phyloP scores from a whole-genome alignment of 2,329 filamentous ascomycete genomes.

The Lasiodiplodia citricola region DNA sequence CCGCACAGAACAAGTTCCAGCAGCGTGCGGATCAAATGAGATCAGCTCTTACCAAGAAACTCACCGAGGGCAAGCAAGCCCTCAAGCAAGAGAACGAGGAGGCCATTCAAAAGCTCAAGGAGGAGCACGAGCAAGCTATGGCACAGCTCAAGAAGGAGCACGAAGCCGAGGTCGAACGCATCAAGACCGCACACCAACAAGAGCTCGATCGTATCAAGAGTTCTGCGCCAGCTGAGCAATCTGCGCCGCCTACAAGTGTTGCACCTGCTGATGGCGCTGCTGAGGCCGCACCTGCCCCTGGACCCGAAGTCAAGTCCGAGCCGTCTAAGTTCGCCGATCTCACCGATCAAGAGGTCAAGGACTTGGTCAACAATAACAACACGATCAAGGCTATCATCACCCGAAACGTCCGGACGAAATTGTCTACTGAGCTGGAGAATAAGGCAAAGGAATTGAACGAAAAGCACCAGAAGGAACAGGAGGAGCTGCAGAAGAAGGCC shows the following conservation, averaged over 20 bases:
- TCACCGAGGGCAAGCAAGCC: conserved; percentile 58
- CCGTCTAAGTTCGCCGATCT: conserved; percentile 42
- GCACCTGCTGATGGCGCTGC: conserved; percentile 8
- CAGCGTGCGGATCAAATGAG: conserved; percentile 73
- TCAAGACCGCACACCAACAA: conserved; percentile 42
- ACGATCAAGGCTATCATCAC: conserved; percentile 56
- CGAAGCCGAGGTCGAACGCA: conserved; percentile 40
- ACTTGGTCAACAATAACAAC: conserved; percentile 57
- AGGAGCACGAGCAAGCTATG: conserved; percentile 53
- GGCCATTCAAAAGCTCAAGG: conserved; percentile 40
- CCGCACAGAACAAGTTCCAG: conserved; percentile 71
- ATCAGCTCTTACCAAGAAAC: conserved; percentile 68
- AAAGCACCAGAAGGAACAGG: conserved; percentile 32
- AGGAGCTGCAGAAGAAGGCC: conserved; percentile 46
- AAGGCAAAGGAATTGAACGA: conserved; percentile 39
- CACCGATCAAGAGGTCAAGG: conserved; percentile 56
- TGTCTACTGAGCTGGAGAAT: conserved; percentile 47
- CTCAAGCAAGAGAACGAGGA: conserved; percentile 50
- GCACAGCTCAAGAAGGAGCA: conserved; percentile 31
- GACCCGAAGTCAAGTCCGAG: conserved; percentile 38
- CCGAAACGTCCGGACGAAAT: conserved; percentile 62
- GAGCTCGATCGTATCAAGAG: conserved; percentile 42
- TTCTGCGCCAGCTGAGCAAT: background rate
- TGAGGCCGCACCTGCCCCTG: conserved; percentile 31
- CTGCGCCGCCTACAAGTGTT: background rate